Conservation (phyloP, 192 early-diverging fungal species). For the Backusella westeae region DNA sequence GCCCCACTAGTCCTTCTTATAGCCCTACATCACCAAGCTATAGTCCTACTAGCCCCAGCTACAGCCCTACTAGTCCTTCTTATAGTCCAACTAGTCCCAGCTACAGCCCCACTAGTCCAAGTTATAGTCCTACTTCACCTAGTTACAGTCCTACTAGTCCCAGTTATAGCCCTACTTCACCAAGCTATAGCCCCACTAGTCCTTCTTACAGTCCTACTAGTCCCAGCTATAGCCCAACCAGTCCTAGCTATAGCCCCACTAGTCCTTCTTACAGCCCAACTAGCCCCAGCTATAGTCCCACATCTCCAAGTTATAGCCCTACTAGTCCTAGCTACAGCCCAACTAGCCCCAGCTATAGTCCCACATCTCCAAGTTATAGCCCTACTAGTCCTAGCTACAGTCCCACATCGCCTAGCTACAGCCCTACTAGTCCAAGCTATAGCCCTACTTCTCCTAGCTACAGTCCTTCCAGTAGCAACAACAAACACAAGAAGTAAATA, state of each 20-base stretch:
- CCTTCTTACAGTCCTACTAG: conserved; percentile 53
- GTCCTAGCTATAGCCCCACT: conserved; percentile 61
- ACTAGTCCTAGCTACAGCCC: conserved; percentile 71
- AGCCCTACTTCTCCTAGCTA: conserved; percentile 71
- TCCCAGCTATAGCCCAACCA: conserved; percentile 60
- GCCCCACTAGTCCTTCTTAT: conserved; percentile 63
- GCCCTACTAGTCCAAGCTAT: conserved; percentile 69
- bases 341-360: conserved; percentile 68
- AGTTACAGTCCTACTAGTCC: conserved; percentile 73
- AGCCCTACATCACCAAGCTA: conserved; percentile 68
- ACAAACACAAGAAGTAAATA: conserved; percentile 36
- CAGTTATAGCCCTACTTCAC: conserved; percentile 64
- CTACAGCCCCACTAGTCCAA: conserved; percentile 70
- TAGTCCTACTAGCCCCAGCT: conserved; percentile 62
- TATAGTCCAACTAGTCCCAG: conserved; percentile 70
- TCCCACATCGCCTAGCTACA: conserved; percentile 66
- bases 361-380: conserved; percentile 58
- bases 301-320: conserved; percentile 68
- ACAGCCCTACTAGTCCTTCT: conserved; percentile 72
- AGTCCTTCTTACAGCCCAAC: conserved; percentile 5
- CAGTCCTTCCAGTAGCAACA: conserved; percentile 64
- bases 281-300: conserved; percentile 57
- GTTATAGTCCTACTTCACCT: conserved; percentile 56
- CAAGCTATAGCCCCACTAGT: conserved; percentile 64
- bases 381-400: conserved; percentile 61